These are phyloP conservation scores for Rhizophora mangle DNA, from an alignment of 345 rosid genomes.

Conservation along the genomic window DNA sequence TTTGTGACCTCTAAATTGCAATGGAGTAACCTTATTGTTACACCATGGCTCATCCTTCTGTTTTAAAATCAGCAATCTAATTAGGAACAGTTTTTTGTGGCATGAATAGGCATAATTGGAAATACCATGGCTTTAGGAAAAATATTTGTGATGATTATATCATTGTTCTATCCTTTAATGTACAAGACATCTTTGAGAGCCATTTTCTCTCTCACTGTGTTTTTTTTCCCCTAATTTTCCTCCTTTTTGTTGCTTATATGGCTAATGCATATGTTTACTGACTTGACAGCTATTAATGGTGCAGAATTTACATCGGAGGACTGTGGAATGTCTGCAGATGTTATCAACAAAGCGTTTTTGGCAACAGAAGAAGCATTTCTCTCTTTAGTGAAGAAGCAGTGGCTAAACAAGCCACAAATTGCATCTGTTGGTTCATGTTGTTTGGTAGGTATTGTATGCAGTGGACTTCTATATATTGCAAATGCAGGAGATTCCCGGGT, in stretches of 20 bases:
- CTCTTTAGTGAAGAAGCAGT: conserved; percentile 58
- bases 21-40: too few species aligned
- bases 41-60: too few species aligned
- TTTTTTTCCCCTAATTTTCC: not conserved
- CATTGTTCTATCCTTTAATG: not conserved
- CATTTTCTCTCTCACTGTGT: not conserved
- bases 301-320: conserved; percentile 84
- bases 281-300: conserved; percentile 45
- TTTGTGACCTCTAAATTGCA: too few species aligned
- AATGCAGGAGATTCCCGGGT: conserved; percentile 97
- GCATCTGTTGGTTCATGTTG: conserved; percentile 97
- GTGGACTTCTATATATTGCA: conserved; percentile 75
- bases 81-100: too few species aligned
- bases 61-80: too few species aligned
- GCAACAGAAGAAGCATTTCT: conserved; percentile 94
- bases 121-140: too few species aligned
- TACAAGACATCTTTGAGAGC: not conserved
- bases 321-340: conserved; percentile 81
- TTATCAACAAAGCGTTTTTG: conserved; percentile 72
- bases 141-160: too few species aligned
- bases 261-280: conserved; percentile 40
- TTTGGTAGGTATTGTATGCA: conserved; percentile 77
- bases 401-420: conserved; percentile 70
- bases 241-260: conserved; percentile 14
- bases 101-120: too few species aligned